Percentiles rank a stretch among this genome's conserved stretches.
Conservation (phyloP, 306 rosid species). For the Quercus gilva region DNA sequence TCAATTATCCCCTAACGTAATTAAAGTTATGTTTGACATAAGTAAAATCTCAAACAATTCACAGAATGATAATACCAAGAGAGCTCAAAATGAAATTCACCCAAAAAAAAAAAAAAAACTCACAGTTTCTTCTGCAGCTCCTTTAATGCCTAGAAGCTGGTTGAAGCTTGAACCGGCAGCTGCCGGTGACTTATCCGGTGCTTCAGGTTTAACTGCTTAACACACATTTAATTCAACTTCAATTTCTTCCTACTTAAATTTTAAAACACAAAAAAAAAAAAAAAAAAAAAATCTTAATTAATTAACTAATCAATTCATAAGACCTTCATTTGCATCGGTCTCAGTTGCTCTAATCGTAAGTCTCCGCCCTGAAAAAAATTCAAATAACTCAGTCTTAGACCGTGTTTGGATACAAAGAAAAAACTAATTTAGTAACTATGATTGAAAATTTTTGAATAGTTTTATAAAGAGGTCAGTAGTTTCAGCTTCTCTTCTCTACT, state of each 20-base stretch:
- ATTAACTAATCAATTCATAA: neutral
- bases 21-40: neutral
- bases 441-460: neutral
- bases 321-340: slow-evolving; percentile 64
- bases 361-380: slow-evolving; percentile 45
- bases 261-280: neutral
- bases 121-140: slow-evolving; percentile 62
- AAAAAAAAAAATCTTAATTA: neutral
- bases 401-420: neutral
- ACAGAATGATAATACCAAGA: neutral
- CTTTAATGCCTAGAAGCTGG: slow-evolving; percentile 67
- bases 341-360: slow-evolving; percentile 57
- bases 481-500: neutral
- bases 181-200: slow-evolving; percentile 53
- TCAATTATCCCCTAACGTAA: no score
- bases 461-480: neutral
- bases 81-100: neutral
- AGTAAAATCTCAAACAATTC: neutral
- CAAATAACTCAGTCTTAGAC: neutral
- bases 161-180: slow-evolving; percentile 50
- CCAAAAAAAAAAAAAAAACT: neutral
- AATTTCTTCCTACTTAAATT: neutral
- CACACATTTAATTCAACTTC: neutral
- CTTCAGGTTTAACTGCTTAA: slow-evolving; percentile 46
- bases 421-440: neutral